Evolutionary conservation across 352 stramenopile species (phyloP), one percentile per base, ranked within the genome.

Genomic region (Pythium volutum): DNA sequence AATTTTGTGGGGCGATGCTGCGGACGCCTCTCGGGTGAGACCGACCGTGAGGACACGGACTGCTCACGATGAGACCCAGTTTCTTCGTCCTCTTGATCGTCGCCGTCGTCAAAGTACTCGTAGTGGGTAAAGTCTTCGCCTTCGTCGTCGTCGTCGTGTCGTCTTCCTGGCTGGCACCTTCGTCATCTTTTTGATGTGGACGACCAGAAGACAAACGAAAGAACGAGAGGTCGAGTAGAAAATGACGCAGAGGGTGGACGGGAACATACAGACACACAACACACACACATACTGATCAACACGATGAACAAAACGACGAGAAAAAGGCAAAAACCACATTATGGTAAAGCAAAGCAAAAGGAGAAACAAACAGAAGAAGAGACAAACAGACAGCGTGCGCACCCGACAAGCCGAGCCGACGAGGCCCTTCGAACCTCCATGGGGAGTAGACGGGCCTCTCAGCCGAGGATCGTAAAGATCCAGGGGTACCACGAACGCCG

Each of bases 281-380:
- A 60, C 64, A 67, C 39, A 63, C 26, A 62, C 23, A 59, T 26
- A 64, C 25, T 42, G 45, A 62, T 62, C 39, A 67, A 67, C 53
- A 62, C 43, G 25, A 59, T 52, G 49, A 47, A 59, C 49, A 47
- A 41, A 55, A 39, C 27, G 22, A 10, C 31, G 47, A 41, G 20
- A n/a, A 39, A 46, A 61, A 45, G 52, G 15, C n/a, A 43, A 59
- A 63, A 68, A 45, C 20, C 52, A 57, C 52, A 57, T 67, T 62
- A 49, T 61, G 36, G 60, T 36, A 36, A 36, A 34, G n/a, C n/a
- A n/a, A 36, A 36, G 31, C 45, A n/a, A 47, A 50, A 62, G 45
- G 41, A 26, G 47, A 59, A 47, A 10, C 36, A 53, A 55, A 11
- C 31, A 8, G 31, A 20, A 64, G 16, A 18, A 55, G 25, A n/a